phyloP scores from a whole-genome alignment of 257 asterid genomes.

The Fraxinus quadrangulata region DNA sequence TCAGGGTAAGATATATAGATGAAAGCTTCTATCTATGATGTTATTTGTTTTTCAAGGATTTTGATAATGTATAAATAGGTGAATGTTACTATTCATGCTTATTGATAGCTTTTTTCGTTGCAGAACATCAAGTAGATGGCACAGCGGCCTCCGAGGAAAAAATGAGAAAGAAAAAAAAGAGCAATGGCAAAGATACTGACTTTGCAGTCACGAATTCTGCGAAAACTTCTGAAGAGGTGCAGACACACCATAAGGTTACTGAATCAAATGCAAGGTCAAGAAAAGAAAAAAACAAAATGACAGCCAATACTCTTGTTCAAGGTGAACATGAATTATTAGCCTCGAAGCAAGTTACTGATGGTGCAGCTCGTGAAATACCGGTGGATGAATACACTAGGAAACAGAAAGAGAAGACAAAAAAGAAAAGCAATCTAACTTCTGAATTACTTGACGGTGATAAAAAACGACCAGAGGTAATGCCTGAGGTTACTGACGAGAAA shows the following conservation, averaged over 20 bases:
- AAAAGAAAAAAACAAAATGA: conserved; percentile 18
- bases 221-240: conserved; percentile 20
- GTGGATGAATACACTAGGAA: conserved; percentile 35
- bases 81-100: neutral
- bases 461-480: conserved; percentile 27
- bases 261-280: conserved; percentile 24
- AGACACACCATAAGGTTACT: conserved; percentile 14
- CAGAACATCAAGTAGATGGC: conserved; percentile 30
- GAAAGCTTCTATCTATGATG: neutral
- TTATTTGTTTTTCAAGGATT: conserved; percentile 7
- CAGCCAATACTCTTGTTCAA: conserved; percentile 10
- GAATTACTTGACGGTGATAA: conserved; percentile 28
- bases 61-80: conserved; percentile 2
- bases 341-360: conserved; percentile 33
- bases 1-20: conserved; percentile 42
- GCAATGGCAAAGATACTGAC: conserved; percentile 35
- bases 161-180: conserved; percentile 51
- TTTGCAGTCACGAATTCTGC: conserved; percentile 20
- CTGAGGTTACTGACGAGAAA: conserved; percentile 26
- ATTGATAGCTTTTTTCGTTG: conserved; percentile 3
- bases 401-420: conserved; percentile 48
- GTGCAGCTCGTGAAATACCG: conserved; percentile 19
- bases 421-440: conserved; percentile 36
- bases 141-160: conserved; percentile 30
- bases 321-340: conserved; percentile 22